phyloP scores from a whole-genome alignment of 768 basidiomycete species.

The Naganishia kalamii region DNA sequence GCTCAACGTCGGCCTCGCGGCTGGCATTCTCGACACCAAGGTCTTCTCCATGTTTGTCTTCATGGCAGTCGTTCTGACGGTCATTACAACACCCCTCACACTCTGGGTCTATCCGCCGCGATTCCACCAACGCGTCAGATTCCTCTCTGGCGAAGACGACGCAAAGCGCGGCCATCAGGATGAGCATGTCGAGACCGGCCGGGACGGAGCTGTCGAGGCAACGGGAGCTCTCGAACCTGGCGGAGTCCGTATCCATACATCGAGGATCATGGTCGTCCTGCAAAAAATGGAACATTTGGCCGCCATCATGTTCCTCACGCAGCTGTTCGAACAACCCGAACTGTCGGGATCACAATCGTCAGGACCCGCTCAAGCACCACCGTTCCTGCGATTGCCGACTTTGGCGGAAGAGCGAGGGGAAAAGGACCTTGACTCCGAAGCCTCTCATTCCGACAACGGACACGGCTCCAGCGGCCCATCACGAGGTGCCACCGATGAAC shows the following conservation, averaged over 20 bases:
- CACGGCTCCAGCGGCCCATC: constrained; percentile 25
- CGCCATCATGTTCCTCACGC: constrained; percentile 79
- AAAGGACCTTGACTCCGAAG: constrained; percentile 30
- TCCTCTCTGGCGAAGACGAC: constrained; percentile 4
- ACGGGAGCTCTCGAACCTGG: constrained; percentile 8
- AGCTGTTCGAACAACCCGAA: constrained; percentile 59
- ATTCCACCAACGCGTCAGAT: constrained; percentile 44
- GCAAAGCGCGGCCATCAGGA: constrained; percentile 1
- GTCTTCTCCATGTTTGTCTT: constrained; percentile 88
- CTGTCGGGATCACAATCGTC: background rate
- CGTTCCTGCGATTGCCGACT: background rate
- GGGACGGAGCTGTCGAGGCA: background rate
- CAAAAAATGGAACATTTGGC: constrained; percentile 86
- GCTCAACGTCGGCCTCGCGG: constrained; percentile 74
- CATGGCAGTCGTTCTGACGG: constrained; percentile 63
- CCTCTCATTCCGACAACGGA: constrained; percentile 26
- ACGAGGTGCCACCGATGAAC: constrained; percentile 1
- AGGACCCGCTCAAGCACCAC: constrained; percentile 1
- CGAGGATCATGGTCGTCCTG: constrained; percentile 73
- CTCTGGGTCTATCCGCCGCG: constrained; percentile 67
- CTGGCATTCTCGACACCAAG: constrained; percentile 57
- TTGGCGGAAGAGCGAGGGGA: constrained; percentile 15
- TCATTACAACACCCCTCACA: constrained; percentile 77
- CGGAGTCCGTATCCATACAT: constrained; percentile 46
- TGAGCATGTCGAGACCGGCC: constrained; percentile 20